A percentile compares a stretch with the other conserved stretches of the same genome.
Conservation (phyloP, 257 asterid genomes). For the Nicotiana undulata region DNA sequence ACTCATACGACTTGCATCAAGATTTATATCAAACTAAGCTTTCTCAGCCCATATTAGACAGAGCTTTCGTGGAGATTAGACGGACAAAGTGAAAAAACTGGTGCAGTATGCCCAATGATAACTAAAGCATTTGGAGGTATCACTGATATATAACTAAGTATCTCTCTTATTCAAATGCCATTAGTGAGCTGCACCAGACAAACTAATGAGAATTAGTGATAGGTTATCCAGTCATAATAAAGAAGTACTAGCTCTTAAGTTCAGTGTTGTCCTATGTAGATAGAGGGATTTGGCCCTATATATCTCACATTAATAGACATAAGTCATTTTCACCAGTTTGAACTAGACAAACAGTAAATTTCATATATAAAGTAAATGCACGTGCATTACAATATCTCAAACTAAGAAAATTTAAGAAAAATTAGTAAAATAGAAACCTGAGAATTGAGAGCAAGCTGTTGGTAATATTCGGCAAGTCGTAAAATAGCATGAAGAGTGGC, state of each 20-base stretch:
- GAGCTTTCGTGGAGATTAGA: not conserved
- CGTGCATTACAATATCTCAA: not conserved
- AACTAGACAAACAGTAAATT: too few relatives aligned
- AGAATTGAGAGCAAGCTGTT: conserved; percentile 9
- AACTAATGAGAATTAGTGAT: not conserved
- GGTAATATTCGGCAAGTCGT: conserved; percentile 55
- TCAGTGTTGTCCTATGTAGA: not conserved
- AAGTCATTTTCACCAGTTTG: too few relatives aligned
- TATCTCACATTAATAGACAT: not conserved
- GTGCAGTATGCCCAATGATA: not conserved
- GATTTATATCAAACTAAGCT: not conserved
- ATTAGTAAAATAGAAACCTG: not conserved
- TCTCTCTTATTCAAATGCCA: not conserved
- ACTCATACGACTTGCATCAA: not conserved
- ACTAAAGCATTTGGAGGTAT: not conserved
- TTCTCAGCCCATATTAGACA: not conserved
- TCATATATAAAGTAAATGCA: not conserved
- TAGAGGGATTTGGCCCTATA: not conserved
- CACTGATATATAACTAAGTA: not conserved
- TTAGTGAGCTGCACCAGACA: not conserved
- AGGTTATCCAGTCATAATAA: not conserved
- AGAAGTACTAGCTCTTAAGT: not conserved
- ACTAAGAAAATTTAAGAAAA: not conserved
- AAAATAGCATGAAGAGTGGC: conserved; percentile 80
- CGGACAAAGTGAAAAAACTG: not conserved